phyloP scores from a whole-genome alignment of 75 land plant genomes.

The Ceratopteris richardii region DNA sequence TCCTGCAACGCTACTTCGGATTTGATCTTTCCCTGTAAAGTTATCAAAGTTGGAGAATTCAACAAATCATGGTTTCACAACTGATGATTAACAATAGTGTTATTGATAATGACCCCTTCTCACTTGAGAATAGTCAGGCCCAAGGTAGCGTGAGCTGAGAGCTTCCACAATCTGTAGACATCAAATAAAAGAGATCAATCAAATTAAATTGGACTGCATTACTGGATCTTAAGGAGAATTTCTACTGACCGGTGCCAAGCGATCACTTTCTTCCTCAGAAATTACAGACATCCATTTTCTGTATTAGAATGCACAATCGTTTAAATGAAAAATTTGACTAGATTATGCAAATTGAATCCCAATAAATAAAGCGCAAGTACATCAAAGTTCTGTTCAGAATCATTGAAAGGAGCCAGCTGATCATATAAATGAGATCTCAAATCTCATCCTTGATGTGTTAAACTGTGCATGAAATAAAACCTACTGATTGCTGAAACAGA shows the following conservation, averaged over 20 bases:
- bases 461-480: too few species aligned
- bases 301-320: conserved; percentile 12
- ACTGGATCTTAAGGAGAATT: too few species aligned
- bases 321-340: too few species aligned
- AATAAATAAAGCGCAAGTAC: too few species aligned
- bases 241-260: conserved; percentile 69
- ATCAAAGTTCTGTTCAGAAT: too few species aligned
- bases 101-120: background rate
- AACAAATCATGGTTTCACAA: background rate
- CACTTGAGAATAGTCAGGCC: conserved; percentile 76
- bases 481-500: too few species aligned
- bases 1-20: conserved; percentile 57
- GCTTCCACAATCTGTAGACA: conserved; percentile 66
- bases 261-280: conserved; percentile 73
- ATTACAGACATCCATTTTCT: conserved; percentile 88
- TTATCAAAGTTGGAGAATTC: background rate
- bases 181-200: background rate
- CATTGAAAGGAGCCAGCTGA: too few species aligned
- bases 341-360: too few species aligned
- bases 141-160: conserved; percentile 65
- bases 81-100: background rate
- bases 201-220: too few species aligned
- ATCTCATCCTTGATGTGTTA: too few species aligned
- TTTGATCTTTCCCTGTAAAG: conserved; percentile 46
- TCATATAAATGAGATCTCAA: too few species aligned